Base-by-base conservation (phyloP, 2,329 filamentous ascomycete genomes). In the Colletotrichum graminicola region DNA sequence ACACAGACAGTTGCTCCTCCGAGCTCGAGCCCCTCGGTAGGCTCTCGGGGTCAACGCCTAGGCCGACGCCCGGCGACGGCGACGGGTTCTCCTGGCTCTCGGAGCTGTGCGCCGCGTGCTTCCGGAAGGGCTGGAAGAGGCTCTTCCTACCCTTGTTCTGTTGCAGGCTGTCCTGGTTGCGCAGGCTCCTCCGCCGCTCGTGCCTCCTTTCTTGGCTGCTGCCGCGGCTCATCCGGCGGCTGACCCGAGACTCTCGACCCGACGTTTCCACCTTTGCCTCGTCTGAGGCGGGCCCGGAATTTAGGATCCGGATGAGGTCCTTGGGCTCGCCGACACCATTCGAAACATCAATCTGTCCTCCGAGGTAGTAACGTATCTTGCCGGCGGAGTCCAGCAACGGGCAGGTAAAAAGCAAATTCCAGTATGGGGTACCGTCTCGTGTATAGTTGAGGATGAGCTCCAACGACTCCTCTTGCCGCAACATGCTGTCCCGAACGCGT, bases 261-360 rank as follows among this genome's bases (percentile, higher is more conserved):
- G 29, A 41, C 23, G 45, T 49, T 5, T 57, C 63, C 32, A 54
- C 55, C 61, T 55, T 63, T 11, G 54, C n/a, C 11, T 74, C 73
- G 16, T 74, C 49, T 52, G 66, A 41, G 54, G 71, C 60, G 65
- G 73, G 11, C 0, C 82, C 78, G n/a, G 79, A 80, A 41, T 80
- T 84, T 18, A 90, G 75, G 7, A 89, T 79, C 7, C 81, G 82
- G 55, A 90, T 72, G 8, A 90, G 81, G 70, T 90, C 88, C 5
- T 83, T 82, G 41, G 82, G 81, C 61, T 80, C 84, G 66, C 85
- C 83, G 43, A 90, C 82, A 0, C 84, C 85, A 2, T 86, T 86
- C 0, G 87, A 89, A 18, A 89, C 85, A 73, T 91, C 87, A 62
- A 90, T 84, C 72, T 90, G 87, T 0, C 84, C 88, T 0, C 87